These are phyloP conservation scores for Raphanus raphanistrum DNA, from an alignment of 345 rosid species.

Conservation along the genomic window DNA sequence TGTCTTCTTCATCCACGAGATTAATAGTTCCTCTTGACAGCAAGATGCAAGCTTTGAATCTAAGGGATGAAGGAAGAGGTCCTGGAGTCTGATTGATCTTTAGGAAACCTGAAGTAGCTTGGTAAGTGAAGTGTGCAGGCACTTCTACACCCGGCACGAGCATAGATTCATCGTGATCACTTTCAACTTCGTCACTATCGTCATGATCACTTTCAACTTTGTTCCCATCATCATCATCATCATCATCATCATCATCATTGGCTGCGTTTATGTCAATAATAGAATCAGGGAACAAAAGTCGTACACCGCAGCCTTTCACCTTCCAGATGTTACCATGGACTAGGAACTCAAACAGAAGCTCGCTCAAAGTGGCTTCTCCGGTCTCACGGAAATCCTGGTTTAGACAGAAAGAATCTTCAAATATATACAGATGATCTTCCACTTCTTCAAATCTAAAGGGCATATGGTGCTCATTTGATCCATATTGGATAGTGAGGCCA, in stretches of 20 bases:
- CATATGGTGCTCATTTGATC: background rate
- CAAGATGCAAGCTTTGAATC: slow-evolving; percentile 24
- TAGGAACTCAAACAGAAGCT: background rate
- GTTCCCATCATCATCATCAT: background rate
- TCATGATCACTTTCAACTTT: background rate
- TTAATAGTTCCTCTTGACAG: background rate
- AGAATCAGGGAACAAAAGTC: background rate
- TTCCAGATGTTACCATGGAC: background rate
- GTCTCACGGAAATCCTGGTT: background rate
- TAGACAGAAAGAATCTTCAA: background rate
- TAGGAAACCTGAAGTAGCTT: background rate
- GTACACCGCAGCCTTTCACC: background rate
- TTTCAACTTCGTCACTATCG: background rate
- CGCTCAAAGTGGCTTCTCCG: background rate
- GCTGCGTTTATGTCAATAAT: background rate
- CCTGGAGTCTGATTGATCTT: background rate
- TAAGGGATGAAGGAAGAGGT: background rate
- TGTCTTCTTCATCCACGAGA: background rate
- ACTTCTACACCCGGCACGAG: background rate
- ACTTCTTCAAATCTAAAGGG: background rate
- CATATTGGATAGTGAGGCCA: background rate
- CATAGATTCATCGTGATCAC: background rate
- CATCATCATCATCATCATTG: background rate
- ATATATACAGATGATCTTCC: background rate
- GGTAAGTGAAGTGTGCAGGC: slow-evolving; percentile 3